A percentile compares a stretch with the other conserved stretches of the same genome.
phyloP scores from a whole-genome alignment of 345 rosid species.

The Aethionema arabicum region DNA sequence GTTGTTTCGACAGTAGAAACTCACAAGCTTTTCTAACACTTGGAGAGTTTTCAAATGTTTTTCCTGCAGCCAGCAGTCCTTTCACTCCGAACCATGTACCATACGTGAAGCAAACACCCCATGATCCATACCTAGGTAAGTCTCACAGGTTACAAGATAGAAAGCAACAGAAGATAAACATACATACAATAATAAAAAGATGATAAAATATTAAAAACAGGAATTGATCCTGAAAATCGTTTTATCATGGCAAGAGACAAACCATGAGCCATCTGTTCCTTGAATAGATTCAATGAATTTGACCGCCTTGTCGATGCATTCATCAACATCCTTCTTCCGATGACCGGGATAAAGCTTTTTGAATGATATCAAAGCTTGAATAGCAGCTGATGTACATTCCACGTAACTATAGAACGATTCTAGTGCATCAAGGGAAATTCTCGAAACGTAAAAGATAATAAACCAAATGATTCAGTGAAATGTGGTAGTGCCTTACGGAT shows the following conservation, averaged over 20 bases:
- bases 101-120: conserved; percentile 90
- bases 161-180: conserved; percentile 15
- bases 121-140: conserved; percentile 82
- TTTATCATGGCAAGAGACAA: conserved; percentile 34
- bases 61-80: conserved; percentile 81
- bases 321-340: conserved; percentile 66
- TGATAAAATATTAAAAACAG: neutral
- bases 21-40: conserved; percentile 74
- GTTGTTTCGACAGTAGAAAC: conserved; percentile 83
- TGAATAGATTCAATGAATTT: conserved; percentile 69
- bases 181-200: neutral
- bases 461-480: conserved; percentile 15
- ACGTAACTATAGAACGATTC: conserved; percentile 57
- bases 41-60: conserved; percentile 52
- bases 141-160: neutral
- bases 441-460: conserved; percentile 5
- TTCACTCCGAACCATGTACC: conserved; percentile 82
- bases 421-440: conserved; percentile 19
- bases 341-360: conserved; percentile 71
- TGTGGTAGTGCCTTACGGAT: conserved; percentile 65
- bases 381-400: conserved; percentile 92
- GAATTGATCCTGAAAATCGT: conserved; percentile 5
- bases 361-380: conserved; percentile 80
- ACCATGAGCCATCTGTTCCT: conserved; percentile 93
- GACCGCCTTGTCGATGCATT: conserved; percentile 66